phyloP scores from a whole-genome alignment of 495 filamentous ascomycete species.

The Podospora bellae-mahoneyi region DNA sequence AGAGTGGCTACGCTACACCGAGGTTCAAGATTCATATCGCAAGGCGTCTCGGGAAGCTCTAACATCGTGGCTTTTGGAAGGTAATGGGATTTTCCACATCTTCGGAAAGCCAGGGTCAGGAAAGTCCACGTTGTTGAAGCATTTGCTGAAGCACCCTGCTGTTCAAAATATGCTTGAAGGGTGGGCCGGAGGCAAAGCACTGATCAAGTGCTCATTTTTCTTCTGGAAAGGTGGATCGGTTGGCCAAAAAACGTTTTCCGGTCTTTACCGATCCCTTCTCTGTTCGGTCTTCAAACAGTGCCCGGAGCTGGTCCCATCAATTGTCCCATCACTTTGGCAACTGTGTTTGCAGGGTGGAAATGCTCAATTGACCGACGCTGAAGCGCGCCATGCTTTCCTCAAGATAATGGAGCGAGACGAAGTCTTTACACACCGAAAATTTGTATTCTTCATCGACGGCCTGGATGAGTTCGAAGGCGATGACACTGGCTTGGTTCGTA shows the following conservation, averaged over 20 bases:
- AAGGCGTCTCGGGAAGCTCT: not conserved
- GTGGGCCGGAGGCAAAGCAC: not conserved
- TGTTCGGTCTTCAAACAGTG: not conserved
- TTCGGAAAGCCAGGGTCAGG: not conserved
- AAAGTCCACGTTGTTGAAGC: not conserved
- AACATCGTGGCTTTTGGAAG: not conserved
- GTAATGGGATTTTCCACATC: not conserved
- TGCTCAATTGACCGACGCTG: not conserved
- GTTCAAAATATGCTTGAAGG: not conserved
- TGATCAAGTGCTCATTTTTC: not conserved
- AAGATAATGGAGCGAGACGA: not conserved
- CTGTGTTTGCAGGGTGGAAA: not conserved
- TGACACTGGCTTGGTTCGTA: not conserved
- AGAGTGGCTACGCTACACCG: not conserved
- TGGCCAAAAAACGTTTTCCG: not conserved
- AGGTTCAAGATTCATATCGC: not conserved
- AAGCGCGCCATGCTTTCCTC: not conserved
- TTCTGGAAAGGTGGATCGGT: not conserved
- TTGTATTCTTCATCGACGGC: not conserved
- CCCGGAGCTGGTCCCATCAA: not conserved
- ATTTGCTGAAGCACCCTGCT: not conserved
- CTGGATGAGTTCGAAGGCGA: not conserved
- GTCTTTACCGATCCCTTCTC: not conserved
- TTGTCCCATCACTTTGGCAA: not conserved
- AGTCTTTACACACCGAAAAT: not conserved